Evolutionary conservation across 73 alveolate species (phyloP).

Genomic region (Paramecium octaurelia): DNA sequence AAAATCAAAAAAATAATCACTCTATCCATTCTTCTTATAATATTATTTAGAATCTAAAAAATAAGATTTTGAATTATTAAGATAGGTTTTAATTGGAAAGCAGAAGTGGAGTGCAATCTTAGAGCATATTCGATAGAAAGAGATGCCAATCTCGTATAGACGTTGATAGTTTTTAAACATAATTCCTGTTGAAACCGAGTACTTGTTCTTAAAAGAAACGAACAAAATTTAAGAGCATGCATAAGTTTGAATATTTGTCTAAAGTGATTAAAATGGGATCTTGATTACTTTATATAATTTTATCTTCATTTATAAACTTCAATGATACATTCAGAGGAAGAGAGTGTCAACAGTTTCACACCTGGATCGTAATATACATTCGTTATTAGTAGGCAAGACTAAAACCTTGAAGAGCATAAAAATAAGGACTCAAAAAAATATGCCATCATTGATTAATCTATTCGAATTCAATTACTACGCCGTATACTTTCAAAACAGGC

Average conservation of each 20-base stretch:
- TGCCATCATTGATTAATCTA: background rate
- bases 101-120: background rate
- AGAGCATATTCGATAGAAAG: background rate
- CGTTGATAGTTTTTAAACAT: background rate
- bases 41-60: background rate
- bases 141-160: background rate
- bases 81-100: background rate
- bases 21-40: background rate
- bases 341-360: background rate
- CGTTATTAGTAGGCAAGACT: background rate
- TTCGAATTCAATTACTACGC: background rate
- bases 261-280: background rate
- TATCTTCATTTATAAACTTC: background rate
- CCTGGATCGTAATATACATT: background rate
- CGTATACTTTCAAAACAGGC: conserved; percentile 32
- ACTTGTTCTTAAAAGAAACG: background rate
- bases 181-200: background rate
- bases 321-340: background rate
- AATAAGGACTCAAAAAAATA: background rate
- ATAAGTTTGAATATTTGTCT: background rate
- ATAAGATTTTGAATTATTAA: background rate
- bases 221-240: background rate
- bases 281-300: background rate
- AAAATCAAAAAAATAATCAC: background rate
- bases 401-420: background rate